Base-by-base conservation (phyloP, 2,329 filamentous ascomycete genomes). In the Trichophaea hybrida region DNA sequence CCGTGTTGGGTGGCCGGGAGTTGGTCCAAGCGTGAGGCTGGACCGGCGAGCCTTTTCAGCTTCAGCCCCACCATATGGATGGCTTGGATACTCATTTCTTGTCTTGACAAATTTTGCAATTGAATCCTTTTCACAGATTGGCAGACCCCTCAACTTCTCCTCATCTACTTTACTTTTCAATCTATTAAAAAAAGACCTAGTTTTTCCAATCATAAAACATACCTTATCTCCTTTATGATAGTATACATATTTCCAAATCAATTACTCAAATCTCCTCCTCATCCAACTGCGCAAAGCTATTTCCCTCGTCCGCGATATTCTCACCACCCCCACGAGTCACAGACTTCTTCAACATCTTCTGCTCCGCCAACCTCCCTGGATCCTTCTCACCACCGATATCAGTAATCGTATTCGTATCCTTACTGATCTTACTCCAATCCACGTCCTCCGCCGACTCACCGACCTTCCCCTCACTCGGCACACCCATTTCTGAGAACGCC, bases 331-430 rank as follows among this genome's bases (percentile, higher is more conserved):
- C 12, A 15, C 17, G n/a, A 24, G 24, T 24, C 46, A 17, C 10
- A 10, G 52, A 37, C 51, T 59, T 43, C 56, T 44, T 55, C 48
- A 48, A 51, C 48, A 66, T 59, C 33, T 64, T 57, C 38, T 51
- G 33, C 50, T 59, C 65, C 8, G 59, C 66, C 38, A 49, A 53
- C n/a, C 64, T 58, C n/a, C 61, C 62, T 2, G 64, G 66, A 54
- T 64, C 66, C 38, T 65, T 56, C 6, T 60, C 57, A 38, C 60
- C 57, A 15, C 64, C 67, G 44, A 65, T 62, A 58, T 63, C 60
- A 5, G 61, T 44, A n/a, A 15, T 51, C 6, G 52, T 44, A 24
- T 24, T 38, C n/a, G 56, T 54, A 13, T 66, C 59, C n/a, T 65
- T 65, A 15, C 50, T 55, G 53, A 57, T 49, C 55, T 62, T 61